Evolutionary conservation across 2,329 filamentous ascomycete species (phyloP).

Genomic region (Boeremia exigua): DNA sequence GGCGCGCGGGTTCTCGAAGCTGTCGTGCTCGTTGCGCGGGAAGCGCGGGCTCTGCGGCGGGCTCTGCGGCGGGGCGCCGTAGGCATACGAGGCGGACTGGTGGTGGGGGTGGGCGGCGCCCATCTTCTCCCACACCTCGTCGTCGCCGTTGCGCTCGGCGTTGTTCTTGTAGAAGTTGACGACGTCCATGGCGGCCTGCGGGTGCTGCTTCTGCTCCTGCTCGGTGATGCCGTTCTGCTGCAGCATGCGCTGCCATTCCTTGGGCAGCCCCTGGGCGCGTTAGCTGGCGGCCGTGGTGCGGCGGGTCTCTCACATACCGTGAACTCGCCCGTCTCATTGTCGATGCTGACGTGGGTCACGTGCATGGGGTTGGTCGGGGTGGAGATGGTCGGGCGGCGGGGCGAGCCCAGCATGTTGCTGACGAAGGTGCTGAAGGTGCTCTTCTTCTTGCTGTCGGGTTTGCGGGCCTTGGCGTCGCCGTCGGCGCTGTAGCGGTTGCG

Average conservation of each 20-base stretch:
- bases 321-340: slow-evolving; percentile 94
- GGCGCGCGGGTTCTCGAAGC: slow-evolving; percentile 95
- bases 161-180: slow-evolving; percentile 98
- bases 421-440: slow-evolving; percentile 49
- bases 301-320: slow-evolving; percentile 66
- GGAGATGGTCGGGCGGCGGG: slow-evolving; percentile 92
- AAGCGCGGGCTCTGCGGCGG: slow-evolving; percentile 86
- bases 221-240: slow-evolving; percentile 96
- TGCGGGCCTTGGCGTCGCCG: slow-evolving; percentile 38
- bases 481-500: slow-evolving; percentile 51
- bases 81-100: slow-evolving; percentile 40
- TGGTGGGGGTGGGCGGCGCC: slow-evolving; percentile 75
- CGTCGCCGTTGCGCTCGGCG: slow-evolving; percentile 78
- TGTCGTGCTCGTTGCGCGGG: slow-evolving; percentile 86
- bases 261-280: slow-evolving; percentile 77
- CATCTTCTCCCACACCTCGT: slow-evolving; percentile 95
- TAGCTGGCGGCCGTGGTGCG: slow-evolving; percentile 19
- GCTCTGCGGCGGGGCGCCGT: slow-evolving; percentile 64
- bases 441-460: slow-evolving; percentile 50
- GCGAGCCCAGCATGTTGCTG: slow-evolving; percentile 62
- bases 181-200: slow-evolving; percentile 93
- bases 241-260: slow-evolving; percentile 96
- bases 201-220: slow-evolving; percentile 93
- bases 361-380: slow-evolving; percentile 97
- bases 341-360: slow-evolving; percentile 96